These are phyloP conservation scores for Bisporella sp. DNA, from an alignment of 2,329 filamentous ascomycete species.

Conservation along the genomic window DNA sequence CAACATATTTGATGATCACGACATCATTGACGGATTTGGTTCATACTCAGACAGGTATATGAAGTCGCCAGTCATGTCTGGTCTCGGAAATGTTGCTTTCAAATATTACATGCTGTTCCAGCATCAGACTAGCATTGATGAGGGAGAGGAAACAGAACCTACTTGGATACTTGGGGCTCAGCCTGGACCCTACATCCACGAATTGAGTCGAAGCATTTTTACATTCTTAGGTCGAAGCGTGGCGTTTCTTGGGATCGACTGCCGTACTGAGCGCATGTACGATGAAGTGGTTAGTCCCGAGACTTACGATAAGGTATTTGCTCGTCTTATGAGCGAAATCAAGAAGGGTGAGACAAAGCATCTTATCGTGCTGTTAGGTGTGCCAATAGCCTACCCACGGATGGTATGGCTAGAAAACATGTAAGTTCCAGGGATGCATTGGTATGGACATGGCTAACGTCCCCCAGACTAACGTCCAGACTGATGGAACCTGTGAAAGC, in stretches of 20 bases:
- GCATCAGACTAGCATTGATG: conserved; percentile 78
- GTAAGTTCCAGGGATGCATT: conserved; percentile 34
- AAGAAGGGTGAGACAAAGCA: conserved; percentile 81
- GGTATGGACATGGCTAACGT: conserved; percentile 25
- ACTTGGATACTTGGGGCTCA: conserved; percentile 80
- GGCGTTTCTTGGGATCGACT: conserved; percentile 81
- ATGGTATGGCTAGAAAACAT: conserved; percentile 67
- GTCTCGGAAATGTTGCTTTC: conserved; percentile 84
- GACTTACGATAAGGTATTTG: conserved; percentile 82
- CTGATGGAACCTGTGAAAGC: conserved; percentile 86
- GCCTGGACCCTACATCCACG: conserved; percentile 84
- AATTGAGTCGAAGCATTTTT: conserved; percentile 79
- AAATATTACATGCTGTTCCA: conserved; percentile 99
- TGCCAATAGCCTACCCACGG: conserved; percentile 76
- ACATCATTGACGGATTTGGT: conserved; percentile 85
- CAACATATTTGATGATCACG: conserved; percentile 96
- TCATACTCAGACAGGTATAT: conserved; percentile 92
- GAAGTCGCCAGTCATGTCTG: conserved; percentile 81
- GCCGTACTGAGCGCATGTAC: conserved; percentile 81
- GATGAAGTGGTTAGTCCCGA: conserved; percentile 73
- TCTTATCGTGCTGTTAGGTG: conserved; percentile 77
- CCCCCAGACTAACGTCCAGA: conserved; percentile 66
- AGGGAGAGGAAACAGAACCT: conserved; percentile 77
- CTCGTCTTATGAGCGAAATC: conserved; percentile 77
- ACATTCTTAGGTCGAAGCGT: conserved; percentile 74